Evolutionary conservation across 192 early-diverging fungal species (phyloP).

Genomic region (Podila verticillata): DNA sequence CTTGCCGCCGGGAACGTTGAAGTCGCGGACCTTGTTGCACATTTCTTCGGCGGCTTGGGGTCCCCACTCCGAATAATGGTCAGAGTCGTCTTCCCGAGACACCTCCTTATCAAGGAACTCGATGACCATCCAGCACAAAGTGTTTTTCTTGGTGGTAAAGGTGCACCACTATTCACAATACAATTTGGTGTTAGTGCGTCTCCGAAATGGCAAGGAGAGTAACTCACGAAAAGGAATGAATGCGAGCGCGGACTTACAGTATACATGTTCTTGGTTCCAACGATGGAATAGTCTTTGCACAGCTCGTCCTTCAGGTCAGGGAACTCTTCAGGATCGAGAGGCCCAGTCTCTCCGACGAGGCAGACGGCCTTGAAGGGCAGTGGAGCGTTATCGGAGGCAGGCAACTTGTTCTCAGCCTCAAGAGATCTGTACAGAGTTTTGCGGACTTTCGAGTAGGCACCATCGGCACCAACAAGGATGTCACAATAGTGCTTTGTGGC

Average conservation of each 20-base stretch:
- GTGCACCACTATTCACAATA: background rate
- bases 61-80: conserved; percentile 14
- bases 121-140: conserved; percentile 1
- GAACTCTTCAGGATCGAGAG: conserved; percentile 10
- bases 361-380: conserved; percentile 3
- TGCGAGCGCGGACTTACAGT: background rate
- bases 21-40: conserved; percentile 2
- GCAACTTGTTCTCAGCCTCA: background rate
- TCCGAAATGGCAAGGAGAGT: no score
- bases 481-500: background rate
- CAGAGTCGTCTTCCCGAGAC: background rate
- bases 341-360: conserved; percentile 11
- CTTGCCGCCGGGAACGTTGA: background rate
- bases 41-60: conserved; percentile 1
- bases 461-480: conserved; percentile 22
- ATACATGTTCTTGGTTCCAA: conserved; percentile 13
- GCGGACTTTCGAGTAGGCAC: conserved; percentile 1
- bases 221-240: background rate
- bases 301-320: conserved; percentile 2
- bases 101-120: background rate
- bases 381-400: background rate
- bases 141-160: background rate
- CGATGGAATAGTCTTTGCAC: background rate
- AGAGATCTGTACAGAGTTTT: conserved; percentile 8
- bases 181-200: no score